Base-by-base conservation (phyloP, 2,329 filamentous ascomycete species). In the Neofusicoccum laricinum region DNA sequence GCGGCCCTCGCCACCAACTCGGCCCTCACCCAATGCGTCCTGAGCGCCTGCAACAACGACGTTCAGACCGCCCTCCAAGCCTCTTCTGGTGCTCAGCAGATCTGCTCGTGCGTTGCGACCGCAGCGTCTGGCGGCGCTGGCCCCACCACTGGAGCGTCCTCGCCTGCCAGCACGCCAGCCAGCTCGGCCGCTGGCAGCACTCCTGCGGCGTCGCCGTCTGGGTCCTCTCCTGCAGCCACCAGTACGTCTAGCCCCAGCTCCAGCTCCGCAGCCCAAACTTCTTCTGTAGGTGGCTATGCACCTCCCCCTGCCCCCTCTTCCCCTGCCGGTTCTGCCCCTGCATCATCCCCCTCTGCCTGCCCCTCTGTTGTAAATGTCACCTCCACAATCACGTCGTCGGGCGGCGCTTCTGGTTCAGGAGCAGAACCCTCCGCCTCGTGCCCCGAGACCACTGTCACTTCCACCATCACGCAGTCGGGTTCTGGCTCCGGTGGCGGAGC, bases 51-150 rank as follows among this genome's bases (percentile, higher is more conserved):
- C 50, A 48, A 36, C 25, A 53, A 64, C 40, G 34, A 63, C 34
- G 34, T 57, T n/a, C n/a, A 64, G 25, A 53, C 49, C 5, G 61
- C 61, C 17, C 50, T 64, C 19, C 40, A 57, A 41, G 61, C 41
- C 61, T 57, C 49, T 30, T 57, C 61, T 15, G 61, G 50, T 17
- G 61, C 61, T 2, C 25, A 45, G 25, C 15, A 46, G 30, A 53
- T 64, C 5, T 38, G 11, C 51, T 49, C 50, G 10, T 64, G 62
- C 51, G 62, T 58, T 12, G 51, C 50, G 15, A 58, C 62, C 14
- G 62, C 51, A 6, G 34, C 62, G 17, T n/a, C 68, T 0, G 61
- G n/a, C 25, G 21, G 38, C 1, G 21, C 38, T 25, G 46, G 34
- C 4, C 36, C 59, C 5, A 34, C 59, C 7, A 41, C 45, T 10